A percentile compares a stretch with the other conserved stretches of the same genome.
Conservation (phyloP, 2,329 filamentous ascomycete genomes). For the Plectosphaerella sp. region DNA sequence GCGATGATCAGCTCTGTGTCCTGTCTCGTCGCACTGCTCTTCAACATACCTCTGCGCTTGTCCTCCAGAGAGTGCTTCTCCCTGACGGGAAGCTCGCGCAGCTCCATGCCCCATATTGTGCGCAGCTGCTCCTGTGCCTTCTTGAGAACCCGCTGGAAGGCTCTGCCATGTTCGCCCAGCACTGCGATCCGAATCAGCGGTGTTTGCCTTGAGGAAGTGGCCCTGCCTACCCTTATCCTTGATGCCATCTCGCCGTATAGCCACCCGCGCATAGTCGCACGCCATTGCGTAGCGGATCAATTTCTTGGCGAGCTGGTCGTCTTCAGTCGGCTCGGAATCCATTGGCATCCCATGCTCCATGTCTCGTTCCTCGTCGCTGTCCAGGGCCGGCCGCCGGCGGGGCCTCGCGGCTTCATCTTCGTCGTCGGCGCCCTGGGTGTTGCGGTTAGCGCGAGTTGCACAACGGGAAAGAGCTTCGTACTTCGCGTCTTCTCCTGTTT, state of each 20-base stretch:
- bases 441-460: constrained; percentile 4
- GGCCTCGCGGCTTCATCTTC: constrained; percentile 27
- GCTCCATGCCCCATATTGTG: constrained; percentile 82
- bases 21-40: too few relatives aligned
- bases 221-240: constrained; percentile 51
- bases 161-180: constrained; percentile 62
- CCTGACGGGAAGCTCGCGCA: constrained; percentile 74
- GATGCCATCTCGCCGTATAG: constrained; percentile 58
- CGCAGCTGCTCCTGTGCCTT: constrained; percentile 69
- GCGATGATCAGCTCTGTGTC: neutral
- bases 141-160: constrained; percentile 75
- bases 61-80: constrained; percentile 81
- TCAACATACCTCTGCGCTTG: constrained; percentile 61
- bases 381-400: constrained; percentile 23
- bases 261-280: constrained; percentile 58
- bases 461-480: constrained; percentile 13
- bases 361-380: constrained; percentile 19
- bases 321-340: constrained; percentile 28
- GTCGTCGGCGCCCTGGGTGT: constrained; percentile 18
- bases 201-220: neutral
- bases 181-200: constrained; percentile 39
- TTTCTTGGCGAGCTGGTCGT: constrained; percentile 56
- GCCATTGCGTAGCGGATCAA: constrained; percentile 65
- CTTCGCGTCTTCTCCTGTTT: constrained; percentile 25
- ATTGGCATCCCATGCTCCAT: constrained; percentile 9